Conservation (phyloP, 805 yeast genomes). For the Vanderwaltozyma yarrowii region DNA sequence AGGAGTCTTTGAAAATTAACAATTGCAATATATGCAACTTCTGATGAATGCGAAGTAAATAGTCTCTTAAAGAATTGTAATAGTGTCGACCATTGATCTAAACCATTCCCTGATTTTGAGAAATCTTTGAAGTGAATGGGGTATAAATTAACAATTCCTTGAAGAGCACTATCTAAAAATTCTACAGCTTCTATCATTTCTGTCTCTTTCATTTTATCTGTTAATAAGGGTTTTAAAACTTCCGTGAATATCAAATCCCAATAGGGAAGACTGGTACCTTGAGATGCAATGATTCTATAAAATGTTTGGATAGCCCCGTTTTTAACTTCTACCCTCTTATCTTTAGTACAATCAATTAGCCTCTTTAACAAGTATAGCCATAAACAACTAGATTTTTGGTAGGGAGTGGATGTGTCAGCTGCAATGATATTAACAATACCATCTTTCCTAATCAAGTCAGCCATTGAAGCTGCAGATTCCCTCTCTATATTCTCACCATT, state of each 20-base stretch:
- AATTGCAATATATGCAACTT: conserved; percentile 36
- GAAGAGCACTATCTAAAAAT: conserved; percentile 48
- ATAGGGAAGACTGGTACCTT: conserved; percentile 44
- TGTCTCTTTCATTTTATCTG: conserved; percentile 15
- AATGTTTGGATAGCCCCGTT: conserved; percentile 87
- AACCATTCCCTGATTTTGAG: conserved; percentile 3
- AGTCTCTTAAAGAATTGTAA: conserved; percentile 38
- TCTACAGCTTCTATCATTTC: conserved; percentile 44
- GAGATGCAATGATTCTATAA: conserved; percentile 69
- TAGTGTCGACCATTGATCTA: conserved; percentile 46
- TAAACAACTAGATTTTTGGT: conserved; percentile 31
- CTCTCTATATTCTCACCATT: conserved; percentile 2
- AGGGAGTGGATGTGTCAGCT: conserved; percentile 8
- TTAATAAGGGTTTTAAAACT: conserved; percentile 48
- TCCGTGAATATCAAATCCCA: conserved; percentile 64
- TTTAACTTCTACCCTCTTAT: conserved; percentile 66
- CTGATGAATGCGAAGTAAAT: conserved; percentile 35
- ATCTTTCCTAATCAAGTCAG: conserved; percentile 8
- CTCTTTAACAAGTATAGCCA: conserved; percentile 58
- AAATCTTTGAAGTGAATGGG: conserved; percentile 39
- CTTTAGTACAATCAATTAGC: conserved; percentile 54
- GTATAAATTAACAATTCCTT: conserved; percentile 58
- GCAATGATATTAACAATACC: conserved; percentile 24
- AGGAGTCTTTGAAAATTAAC: conserved; percentile 46
- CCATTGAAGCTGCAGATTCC: conserved; percentile 5